Evolutionary conservation across 2,329 filamentous ascomycete species (phyloP).

Genomic region (Calonectria crousiana): DNA sequence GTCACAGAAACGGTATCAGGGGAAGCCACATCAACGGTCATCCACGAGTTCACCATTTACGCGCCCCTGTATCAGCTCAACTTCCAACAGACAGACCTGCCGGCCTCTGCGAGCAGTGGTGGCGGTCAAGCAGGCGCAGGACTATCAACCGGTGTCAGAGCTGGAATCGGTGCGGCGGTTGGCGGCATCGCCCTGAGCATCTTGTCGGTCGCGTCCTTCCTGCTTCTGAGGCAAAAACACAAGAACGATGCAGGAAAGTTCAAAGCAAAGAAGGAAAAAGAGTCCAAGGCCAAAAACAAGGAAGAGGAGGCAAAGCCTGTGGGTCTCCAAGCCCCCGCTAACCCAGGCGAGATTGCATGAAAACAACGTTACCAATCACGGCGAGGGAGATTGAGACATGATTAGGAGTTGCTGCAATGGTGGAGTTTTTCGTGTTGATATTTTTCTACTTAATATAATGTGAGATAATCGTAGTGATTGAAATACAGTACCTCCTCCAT

Average conservation of each 20-base stretch:
- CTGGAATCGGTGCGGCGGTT: not conserved
- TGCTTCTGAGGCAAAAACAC: not conserved
- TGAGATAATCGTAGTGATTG: not conserved
- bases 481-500: not conserved
- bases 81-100: conserved; percentile 39
- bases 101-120: conserved; percentile 3
- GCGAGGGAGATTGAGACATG: not conserved
- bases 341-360: not conserved
- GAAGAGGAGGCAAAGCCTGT: not conserved
- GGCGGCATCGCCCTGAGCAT: not conserved
- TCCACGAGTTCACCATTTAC: conserved; percentile 29
- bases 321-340: not conserved
- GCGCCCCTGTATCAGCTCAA: conserved; percentile 50
- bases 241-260: not conserved
- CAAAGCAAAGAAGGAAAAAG: not conserved
- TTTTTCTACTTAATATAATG: not conserved
- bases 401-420: not conserved
- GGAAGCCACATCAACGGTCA: conserved; percentile 3
- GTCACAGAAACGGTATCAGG: conserved; percentile 16
- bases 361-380: not conserved
- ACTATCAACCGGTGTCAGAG: not conserved
- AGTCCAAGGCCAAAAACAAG: not conserved
- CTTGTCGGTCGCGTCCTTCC: not conserved
- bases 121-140: not conserved
- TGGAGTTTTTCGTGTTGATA: not conserved